Conservation (phyloP, 352 stramenopile species). For the Pythium sp. region DNA sequence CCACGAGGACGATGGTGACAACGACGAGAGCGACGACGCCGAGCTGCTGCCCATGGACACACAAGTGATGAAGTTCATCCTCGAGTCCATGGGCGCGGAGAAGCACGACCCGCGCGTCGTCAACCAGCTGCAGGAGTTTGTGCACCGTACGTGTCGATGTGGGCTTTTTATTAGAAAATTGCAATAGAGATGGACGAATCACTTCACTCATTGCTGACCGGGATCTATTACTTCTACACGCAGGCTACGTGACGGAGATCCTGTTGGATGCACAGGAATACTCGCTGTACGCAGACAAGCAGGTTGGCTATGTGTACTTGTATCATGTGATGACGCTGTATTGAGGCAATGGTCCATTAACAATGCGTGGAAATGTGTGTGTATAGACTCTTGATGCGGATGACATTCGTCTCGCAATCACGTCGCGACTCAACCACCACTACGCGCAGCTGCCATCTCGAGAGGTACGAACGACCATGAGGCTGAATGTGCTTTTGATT, state of each 20-base stretch:
- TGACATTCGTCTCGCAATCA: conserved; percentile 74
- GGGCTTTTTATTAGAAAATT: background rate
- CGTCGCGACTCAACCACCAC: conserved; percentile 75
- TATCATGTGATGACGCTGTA: background rate
- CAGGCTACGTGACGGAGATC: conserved; percentile 75
- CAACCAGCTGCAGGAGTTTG: conserved; percentile 78
- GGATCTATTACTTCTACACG: no score
- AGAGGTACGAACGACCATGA: conserved; percentile 33
- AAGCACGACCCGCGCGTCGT: conserved; percentile 80
- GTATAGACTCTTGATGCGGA: conserved; percentile 67
- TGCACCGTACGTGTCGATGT: conserved; percentile 56
- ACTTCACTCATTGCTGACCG: background rate
- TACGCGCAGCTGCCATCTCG: conserved; percentile 71
- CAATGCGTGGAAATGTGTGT: background rate
- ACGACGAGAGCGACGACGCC: conserved; percentile 32
- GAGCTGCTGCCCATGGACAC: conserved; percentile 60
- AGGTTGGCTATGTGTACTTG: conserved; percentile 23
- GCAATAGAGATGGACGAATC: background rate
- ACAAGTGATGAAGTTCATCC: conserved; percentile 50
- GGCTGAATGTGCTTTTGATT: background rate
- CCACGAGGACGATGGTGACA: conserved; percentile 62
- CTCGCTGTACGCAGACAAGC: conserved; percentile 72
- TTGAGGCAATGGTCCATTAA: background rate
- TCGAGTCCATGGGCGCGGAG: conserved; percentile 80
- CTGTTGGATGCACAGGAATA: conserved; percentile 86